These are phyloP conservation scores for Miscanthus lutarioriparius DNA, from an alignment of 176 grass and related monocot genomes.

Conservation along the genomic window DNA sequence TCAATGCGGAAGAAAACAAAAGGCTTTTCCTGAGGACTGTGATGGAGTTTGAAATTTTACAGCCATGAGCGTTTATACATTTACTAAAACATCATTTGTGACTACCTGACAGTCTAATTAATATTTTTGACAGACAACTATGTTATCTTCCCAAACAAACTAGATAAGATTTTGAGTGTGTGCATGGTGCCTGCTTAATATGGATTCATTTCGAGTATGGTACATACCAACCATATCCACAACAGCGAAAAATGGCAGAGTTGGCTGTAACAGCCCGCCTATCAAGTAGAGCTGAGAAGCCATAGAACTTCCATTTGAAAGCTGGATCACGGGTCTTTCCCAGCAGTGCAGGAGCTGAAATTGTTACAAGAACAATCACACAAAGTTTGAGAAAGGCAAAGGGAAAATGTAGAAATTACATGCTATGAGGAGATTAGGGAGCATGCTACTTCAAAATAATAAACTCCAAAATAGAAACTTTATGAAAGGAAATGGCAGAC, in stretches of 20 bases:
- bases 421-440: not conserved
- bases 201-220: not conserved
- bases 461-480: not conserved
- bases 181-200: not conserved
- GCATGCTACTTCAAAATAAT: not conserved
- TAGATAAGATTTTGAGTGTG: not conserved
- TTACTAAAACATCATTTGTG: not conserved
- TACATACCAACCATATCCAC: slow-evolving; percentile 10
- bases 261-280: not conserved
- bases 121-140: not conserved
- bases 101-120: not conserved
- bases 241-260: slow-evolving; percentile 8
- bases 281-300: slow-evolving; percentile 32
- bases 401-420: not conserved
- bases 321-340: slow-evolving; percentile 24
- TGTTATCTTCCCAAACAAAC: not conserved
- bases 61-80: not conserved
- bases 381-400: not conserved
- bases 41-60: no score
- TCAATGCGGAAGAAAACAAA: not conserved
- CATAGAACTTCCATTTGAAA: slow-evolving; percentile 30
- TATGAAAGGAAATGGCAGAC: not conserved
- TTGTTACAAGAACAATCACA: not conserved
- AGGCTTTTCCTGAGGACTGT: not conserved
- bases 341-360: not conserved